These are phyloP conservation scores for Didymella keratinophila DNA, from an alignment of 2,329 filamentous ascomycete genomes.

Conservation along the genomic window DNA sequence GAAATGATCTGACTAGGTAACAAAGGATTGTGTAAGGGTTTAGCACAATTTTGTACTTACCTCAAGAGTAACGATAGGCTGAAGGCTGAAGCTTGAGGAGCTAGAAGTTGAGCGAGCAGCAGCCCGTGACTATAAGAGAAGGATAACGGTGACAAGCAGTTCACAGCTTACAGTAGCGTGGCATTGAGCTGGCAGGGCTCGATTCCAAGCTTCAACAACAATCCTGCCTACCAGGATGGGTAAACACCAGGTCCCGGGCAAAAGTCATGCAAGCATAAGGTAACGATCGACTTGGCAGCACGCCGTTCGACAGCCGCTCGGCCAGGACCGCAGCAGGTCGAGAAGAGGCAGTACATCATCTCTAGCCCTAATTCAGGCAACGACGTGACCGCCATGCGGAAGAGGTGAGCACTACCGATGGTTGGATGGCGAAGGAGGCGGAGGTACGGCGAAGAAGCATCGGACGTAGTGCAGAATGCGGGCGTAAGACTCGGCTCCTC, in stretches of 20 bases:
- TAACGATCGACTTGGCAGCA: slow-evolving; percentile 23
- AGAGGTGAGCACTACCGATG: slow-evolving; percentile 29
- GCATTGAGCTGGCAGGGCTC: slow-evolving; percentile 39
- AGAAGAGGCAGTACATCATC: slow-evolving; percentile 26
- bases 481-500: slow-evolving; percentile 35
- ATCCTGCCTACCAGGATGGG: slow-evolving; percentile 37
- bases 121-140: slow-evolving; percentile 40
- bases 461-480: slow-evolving; percentile 29
- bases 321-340: slow-evolving; percentile 25
- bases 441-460: slow-evolving; percentile 25
- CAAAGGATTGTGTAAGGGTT: slow-evolving; percentile 16
- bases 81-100: slow-evolving; percentile 32
- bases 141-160: slow-evolving; percentile 27
- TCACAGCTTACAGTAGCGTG: slow-evolving; percentile 34
- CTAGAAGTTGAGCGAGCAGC: slow-evolving; percentile 25
- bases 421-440: slow-evolving; percentile 33
- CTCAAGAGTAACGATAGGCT: slow-evolving; percentile 40
- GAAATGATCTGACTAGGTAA: background rate
- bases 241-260: slow-evolving; percentile 33
- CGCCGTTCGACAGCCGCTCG: slow-evolving; percentile 25
- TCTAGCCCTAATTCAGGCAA: slow-evolving; percentile 30
- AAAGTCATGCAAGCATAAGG: slow-evolving; percentile 36
- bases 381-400: slow-evolving; percentile 30
- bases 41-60: slow-evolving; percentile 32
- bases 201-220: slow-evolving; percentile 34